phyloP scores from a whole-genome alignment of 495 filamentous ascomycete species.

The Clohesyomyces aquaticus region DNA sequence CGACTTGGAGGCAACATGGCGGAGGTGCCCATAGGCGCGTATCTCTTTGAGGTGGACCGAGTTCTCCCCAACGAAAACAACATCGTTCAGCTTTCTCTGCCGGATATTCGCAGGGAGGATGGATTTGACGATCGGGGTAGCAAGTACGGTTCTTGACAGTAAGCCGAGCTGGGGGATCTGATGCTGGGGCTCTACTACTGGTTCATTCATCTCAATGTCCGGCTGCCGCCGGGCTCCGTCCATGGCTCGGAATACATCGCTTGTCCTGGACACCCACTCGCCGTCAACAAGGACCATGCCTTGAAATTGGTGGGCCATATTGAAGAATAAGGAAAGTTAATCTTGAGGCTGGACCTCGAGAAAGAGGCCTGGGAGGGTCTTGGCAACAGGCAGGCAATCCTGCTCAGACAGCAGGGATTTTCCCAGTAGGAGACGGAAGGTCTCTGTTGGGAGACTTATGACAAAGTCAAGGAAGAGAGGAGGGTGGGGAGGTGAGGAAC shows the following conservation, averaged over 20 bases:
- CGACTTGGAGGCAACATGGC: slow-evolving; percentile 69
- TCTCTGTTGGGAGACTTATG: too few species aligned
- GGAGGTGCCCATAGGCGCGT: slow-evolving; percentile 63
- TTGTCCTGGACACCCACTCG: slow-evolving; percentile 60
- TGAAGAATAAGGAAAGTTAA: slow-evolving; percentile 4
- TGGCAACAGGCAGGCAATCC: not conserved
- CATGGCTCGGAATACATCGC: slow-evolving; percentile 51
- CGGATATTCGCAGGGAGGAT: slow-evolving; percentile 81
- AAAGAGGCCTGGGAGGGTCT: not conserved
- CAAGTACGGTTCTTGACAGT: slow-evolving; percentile 74
- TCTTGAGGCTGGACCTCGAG: too few species aligned
- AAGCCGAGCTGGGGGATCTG: slow-evolving; percentile 63
- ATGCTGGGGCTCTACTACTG: slow-evolving; percentile 20
- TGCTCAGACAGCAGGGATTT: not conserved
- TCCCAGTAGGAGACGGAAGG: too few species aligned
- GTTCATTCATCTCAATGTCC: slow-evolving; percentile 33
- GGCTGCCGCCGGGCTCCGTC: slow-evolving; percentile 39
- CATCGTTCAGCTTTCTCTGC: slow-evolving; percentile 72
- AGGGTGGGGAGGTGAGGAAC: not conserved
- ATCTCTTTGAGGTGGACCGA: slow-evolving; percentile 74
- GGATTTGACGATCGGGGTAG: slow-evolving; percentile 74
- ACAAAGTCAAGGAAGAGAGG: not conserved
- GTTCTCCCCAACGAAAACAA: slow-evolving; percentile 82
- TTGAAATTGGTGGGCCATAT: slow-evolving; percentile 24
- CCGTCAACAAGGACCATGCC: slow-evolving; percentile 56